Evolutionary conservation across 2,329 filamentous ascomycete species (phyloP).

Genomic region (Paracoccidioides brasiliensis): DNA sequence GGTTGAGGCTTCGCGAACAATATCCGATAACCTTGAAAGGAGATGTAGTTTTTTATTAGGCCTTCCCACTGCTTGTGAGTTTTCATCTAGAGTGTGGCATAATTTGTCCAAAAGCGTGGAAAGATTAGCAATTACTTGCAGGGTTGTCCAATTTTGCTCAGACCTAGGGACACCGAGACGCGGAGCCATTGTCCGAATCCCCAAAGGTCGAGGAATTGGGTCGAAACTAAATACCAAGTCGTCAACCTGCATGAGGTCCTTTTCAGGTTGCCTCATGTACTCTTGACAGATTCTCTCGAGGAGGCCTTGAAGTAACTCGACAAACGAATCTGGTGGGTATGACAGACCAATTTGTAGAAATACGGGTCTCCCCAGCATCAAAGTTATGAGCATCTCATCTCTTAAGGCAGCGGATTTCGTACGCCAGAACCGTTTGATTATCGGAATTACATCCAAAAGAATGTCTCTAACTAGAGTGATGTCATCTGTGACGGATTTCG

Average conservation of each 20-base stretch:
- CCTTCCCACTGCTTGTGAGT: slow-evolving; percentile 5
- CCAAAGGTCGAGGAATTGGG: slow-evolving; percentile 20
- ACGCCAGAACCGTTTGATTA: slow-evolving; percentile 66
- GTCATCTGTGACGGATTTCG: slow-evolving; percentile 54
- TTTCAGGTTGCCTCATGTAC: slow-evolving; percentile 58
- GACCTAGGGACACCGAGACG: slow-evolving; percentile 23
- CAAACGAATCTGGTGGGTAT: slow-evolving; percentile 27
- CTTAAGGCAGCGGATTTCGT: slow-evolving; percentile 53
- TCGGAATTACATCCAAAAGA: slow-evolving; percentile 50
- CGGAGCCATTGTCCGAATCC: slow-evolving; percentile 24
- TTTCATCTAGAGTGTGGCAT: slow-evolving; percentile 5
- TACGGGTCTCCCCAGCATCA: slow-evolving; percentile 54
- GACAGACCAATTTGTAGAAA: slow-evolving; percentile 31
- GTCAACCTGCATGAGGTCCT: slow-evolving; percentile 62
- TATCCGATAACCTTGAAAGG: slow-evolving; percentile 24
- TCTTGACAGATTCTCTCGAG: slow-evolving; percentile 61
- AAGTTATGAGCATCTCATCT: slow-evolving; percentile 62
- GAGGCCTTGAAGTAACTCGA: slow-evolving; percentile 47
- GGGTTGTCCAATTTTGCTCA: slow-evolving; percentile 28
- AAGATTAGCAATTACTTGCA: slow-evolving; percentile 29
- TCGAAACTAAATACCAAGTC: slow-evolving; percentile 49
- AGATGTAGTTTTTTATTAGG: slow-evolving; percentile 26
- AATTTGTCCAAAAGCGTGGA: slow-evolving; percentile 26
- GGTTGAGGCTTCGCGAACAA: slow-evolving; percentile 24
- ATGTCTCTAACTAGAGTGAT: slow-evolving; percentile 48